Evolutionary conservation across 1,284 basidiomycete species (phyloP), one percentile per base, ranked within the genome.

Genomic region (Lentinula novae-zelandiae): DNA sequence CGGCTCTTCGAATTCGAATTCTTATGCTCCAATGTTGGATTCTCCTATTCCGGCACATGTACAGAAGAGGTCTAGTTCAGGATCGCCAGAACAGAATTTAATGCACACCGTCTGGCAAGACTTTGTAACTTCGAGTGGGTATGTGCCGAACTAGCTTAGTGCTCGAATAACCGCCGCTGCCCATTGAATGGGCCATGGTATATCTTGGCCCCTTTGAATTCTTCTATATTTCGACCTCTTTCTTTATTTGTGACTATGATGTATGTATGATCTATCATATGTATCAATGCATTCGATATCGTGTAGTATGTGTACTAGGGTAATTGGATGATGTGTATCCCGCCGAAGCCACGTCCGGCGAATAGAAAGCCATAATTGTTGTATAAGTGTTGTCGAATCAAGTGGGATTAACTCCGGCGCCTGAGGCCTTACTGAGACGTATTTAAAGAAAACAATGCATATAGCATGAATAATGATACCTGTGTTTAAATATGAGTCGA

Each of bases 61-160:
- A 22, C 72, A 71, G 61, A 66, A 76, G 50, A 68, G 75, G 53
- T 67, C 67, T 5, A 62, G 62, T 7, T 73, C 76, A 49, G 82
- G 81, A 20, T 84, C 84, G 0, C 84, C 84, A 1, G 83, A 85
- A 62, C 76, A 72, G 27, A 85, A 81, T 64, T 71, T 64, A 54
- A 83, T 85, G 76, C 80, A 84, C 27, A 72, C 78, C 27, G 82
- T 80, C 3, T 86, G 84, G 84, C 75, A 82, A 60, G 82, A 86
- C 36, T 86, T 86, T 66, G 84, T 86, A 12, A 50, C 42, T 44
- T 48, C 51, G 17, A 56, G 8, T 53, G 57, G 57, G 13, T 58
- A 52, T 40, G 49, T 40, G 9, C 20, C 34, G 20, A 48, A 46
- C 44, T 46, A 22, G 10, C 17, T 20, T n/a, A 8, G 8, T 12